Percentiles rank a stretch among this genome's conserved stretches.
Evolutionary conservation across 345 rosid genomes (phyloP).

Genomic region (Noccaea caerulescens): DNA sequence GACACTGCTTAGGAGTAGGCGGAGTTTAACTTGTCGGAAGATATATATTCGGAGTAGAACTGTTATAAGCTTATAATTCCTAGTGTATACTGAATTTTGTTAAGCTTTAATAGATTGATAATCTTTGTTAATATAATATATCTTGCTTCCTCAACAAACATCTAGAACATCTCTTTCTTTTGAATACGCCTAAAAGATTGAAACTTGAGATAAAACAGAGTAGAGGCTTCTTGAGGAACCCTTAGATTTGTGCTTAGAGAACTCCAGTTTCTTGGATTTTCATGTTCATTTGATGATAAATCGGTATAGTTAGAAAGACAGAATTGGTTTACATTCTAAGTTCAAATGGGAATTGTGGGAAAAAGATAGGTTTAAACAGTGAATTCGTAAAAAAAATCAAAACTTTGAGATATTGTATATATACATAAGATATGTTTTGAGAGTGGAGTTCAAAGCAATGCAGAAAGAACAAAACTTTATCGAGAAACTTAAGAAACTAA

Average conservation of each 20-base stretch:
- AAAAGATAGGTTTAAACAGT: conserved; percentile 6
- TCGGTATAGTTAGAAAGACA: neutral
- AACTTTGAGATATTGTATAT: conserved; percentile 29
- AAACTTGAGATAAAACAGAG: neutral
- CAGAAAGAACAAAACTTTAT: conserved; percentile 47
- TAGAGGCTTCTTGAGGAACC: neutral
- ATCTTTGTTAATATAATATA: too few relatives aligned
- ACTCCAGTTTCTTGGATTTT: conserved; percentile 1
- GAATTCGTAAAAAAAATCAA: conserved; percentile 20
- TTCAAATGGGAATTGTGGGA: conserved; percentile 24
- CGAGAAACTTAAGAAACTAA: conserved; percentile 27
- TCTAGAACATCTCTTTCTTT: too few relatives aligned
- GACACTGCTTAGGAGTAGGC: neutral
- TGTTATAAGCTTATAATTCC: neutral
- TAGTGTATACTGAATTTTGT: neutral
- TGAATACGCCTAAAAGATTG: neutral
- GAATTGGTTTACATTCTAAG: too few relatives aligned
- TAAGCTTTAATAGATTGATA: too few relatives aligned
- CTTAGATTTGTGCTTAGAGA: conserved; percentile 4
- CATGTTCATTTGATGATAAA: conserved; percentile 4
- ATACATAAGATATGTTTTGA: conserved; percentile 29
- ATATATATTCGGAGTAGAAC: too few relatives aligned
- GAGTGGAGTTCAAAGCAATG: conserved; percentile 42
- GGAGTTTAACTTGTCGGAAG: neutral
- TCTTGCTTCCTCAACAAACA: too few relatives aligned